Evolutionary conservation across 2,329 filamentous ascomycete genomes (phyloP).

Genomic region (Aspergillus floridensis): DNA sequence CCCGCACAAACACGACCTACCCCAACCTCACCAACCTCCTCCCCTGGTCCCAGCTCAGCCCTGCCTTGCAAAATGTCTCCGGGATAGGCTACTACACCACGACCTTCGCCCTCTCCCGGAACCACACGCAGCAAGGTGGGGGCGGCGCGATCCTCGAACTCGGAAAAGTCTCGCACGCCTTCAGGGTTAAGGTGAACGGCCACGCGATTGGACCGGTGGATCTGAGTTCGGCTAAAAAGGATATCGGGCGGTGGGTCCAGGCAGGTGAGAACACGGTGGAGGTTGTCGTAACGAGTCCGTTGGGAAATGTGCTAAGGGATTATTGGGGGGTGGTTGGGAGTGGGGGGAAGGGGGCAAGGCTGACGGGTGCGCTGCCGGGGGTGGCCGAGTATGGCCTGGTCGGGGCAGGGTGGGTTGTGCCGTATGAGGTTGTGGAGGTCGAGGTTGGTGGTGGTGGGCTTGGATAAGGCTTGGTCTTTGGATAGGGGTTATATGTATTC

Average conservation of each 20-base stretch:
- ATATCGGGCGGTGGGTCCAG: background rate
- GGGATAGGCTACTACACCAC: slow-evolving; percentile 22
- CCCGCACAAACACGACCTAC: slow-evolving; percentile 32
- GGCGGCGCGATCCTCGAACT: slow-evolving; percentile 19
- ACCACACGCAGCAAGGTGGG: background rate
- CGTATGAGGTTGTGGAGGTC: background rate
- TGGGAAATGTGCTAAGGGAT: background rate
- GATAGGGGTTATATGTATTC: no score
- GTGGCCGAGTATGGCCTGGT: background rate
- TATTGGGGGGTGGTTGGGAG: background rate
- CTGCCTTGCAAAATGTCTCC: slow-evolving; percentile 27
- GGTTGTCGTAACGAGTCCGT: background rate
- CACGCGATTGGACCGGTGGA: slow-evolving; percentile 14
- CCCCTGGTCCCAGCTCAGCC: slow-evolving; percentile 36
- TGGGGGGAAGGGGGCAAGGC: background rate
- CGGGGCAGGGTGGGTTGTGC: background rate
- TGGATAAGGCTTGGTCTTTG: no score
- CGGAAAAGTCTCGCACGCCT: slow-evolving; percentile 11
- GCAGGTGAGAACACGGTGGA: background rate
- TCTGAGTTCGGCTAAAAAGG: background rate
- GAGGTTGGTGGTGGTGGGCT: background rate
- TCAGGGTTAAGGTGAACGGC: slow-evolving; percentile 14
- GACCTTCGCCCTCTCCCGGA: slow-evolving; percentile 8
- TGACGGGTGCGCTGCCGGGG: background rate
- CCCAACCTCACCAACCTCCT: slow-evolving; percentile 23